Evolutionary conservation across 2,329 filamentous ascomycete genomes (phyloP).

Genomic region (Atkinsonella hypoxylon): DNA sequence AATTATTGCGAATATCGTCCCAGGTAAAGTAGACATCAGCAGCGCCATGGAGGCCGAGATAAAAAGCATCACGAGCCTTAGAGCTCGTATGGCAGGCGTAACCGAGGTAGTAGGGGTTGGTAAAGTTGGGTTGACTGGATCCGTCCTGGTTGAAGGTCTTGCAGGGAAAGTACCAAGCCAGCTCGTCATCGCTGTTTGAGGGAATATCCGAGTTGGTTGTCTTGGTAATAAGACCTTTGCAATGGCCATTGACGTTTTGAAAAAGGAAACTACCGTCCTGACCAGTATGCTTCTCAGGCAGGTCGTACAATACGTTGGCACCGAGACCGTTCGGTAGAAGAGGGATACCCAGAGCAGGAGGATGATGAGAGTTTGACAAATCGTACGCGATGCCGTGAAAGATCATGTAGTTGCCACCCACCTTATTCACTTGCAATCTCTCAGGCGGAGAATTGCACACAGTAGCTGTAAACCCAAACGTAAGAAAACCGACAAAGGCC

Average conservation of each 20-base stretch:
- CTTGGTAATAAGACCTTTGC: constrained; percentile 76
- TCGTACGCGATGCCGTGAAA: constrained; percentile 90
- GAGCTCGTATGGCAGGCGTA: constrained; percentile 79
- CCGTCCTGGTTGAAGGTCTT: constrained; percentile 87
- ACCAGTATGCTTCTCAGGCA: constrained; percentile 72
- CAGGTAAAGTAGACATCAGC: constrained; percentile 95
- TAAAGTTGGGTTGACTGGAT: constrained; percentile 63
- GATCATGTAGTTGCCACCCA: constrained; percentile 79
- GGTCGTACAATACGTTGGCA: constrained; percentile 76
- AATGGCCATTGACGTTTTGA: constrained; percentile 95
- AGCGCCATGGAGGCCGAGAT: constrained; percentile 49
- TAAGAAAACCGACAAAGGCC: constrained; percentile 83
- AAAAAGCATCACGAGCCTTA: constrained; percentile 60
- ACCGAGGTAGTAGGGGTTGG: constrained; percentile 64
- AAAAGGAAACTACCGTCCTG: constrained; percentile 94
- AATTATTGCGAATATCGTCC: constrained; percentile 82
- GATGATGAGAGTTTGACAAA: constrained; percentile 64
- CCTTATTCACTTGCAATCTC: constrained; percentile 72
- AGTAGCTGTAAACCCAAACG: constrained; percentile 85
- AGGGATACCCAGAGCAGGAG: constrained; percentile 67
- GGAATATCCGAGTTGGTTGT: constrained; percentile 65
- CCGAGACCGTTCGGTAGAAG: constrained; percentile 32
- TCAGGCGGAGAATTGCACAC: constrained; percentile 67
- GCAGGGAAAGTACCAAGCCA: constrained; percentile 98
- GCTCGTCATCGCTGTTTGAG: constrained; percentile 55